Conservation (phyloP, 345 rosid species). For the Noccaea caerulescens region DNA sequence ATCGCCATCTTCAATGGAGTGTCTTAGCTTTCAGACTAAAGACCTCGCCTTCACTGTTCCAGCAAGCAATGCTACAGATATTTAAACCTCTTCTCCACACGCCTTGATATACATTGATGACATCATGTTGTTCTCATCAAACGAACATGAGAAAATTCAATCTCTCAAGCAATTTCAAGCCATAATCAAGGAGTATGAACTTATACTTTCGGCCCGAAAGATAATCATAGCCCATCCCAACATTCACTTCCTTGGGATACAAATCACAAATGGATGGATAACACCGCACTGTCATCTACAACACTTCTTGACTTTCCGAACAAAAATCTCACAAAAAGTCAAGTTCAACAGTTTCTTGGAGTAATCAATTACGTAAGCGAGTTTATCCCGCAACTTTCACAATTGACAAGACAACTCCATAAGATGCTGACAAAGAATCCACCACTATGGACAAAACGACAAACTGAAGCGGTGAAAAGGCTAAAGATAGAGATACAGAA, state of each 20-base stretch:
- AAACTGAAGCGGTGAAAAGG: too few species aligned
- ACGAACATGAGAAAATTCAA: fast-evolving
- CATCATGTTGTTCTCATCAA: background rate
- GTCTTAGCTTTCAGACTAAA: background rate
- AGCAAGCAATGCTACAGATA: background rate
- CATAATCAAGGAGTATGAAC: fast-evolving
- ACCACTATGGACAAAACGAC: too few species aligned
- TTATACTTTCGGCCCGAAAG: background rate
- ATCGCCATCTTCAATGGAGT: background rate
- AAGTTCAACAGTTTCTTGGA: background rate
- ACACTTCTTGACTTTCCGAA: background rate
- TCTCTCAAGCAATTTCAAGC: fast-evolving
- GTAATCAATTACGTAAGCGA: too few species aligned
- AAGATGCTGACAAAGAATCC: too few species aligned
- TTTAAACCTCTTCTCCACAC: background rate
- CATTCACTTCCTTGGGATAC: background rate
- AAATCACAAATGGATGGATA: background rate
- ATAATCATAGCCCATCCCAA: background rate
- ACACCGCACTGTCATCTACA: background rate
- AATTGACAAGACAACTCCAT: too few species aligned
- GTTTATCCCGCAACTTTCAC: too few species aligned
- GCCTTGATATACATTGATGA: background rate
- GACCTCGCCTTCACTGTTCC: background rate
- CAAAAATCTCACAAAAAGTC: background rate
- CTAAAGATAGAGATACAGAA: too few species aligned